Evolutionary conservation across 495 filamentous ascomycete species (phyloP).

Genomic region (Pyrenopolyporus hunteri): DNA sequence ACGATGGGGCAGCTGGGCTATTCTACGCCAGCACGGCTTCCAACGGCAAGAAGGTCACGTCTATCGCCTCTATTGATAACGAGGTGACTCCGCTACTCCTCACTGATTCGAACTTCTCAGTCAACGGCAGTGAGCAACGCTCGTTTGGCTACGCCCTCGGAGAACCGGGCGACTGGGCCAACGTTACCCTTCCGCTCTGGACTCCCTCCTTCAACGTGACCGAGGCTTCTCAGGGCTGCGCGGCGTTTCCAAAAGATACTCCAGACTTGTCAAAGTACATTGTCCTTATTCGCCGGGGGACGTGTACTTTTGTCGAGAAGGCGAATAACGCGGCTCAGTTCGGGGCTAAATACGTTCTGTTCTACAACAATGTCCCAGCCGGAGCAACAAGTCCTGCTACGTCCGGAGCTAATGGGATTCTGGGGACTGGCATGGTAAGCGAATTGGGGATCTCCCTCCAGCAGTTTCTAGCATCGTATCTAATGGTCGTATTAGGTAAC

Average conservation of each 20-base stretch:
- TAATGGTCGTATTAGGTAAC: conserved; percentile 41
- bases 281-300: conserved; percentile 61
- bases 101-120: conserved; percentile 43
- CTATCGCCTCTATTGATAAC: conserved; percentile 62
- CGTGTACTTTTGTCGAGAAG: conserved; percentile 57
- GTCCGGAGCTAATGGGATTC: conserved; percentile 33
- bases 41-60: conserved; percentile 56
- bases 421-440: conserved; percentile 51
- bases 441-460: not conserved
- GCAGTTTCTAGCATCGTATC: conserved; percentile 1
- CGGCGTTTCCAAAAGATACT: conserved; percentile 49
- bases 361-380: conserved; percentile 54
- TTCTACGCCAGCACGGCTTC: conserved; percentile 62
- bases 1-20: conserved; percentile 57
- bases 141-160: conserved; percentile 50
- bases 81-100: conserved; percentile 49
- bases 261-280: conserved; percentile 59
- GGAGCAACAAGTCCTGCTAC: conserved; percentile 44
- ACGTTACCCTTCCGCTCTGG: conserved; percentile 57
- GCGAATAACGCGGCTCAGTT: conserved; percentile 54
- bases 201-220: conserved; percentile 55
- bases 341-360: conserved; percentile 62
- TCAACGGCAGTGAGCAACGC: conserved; percentile 35
- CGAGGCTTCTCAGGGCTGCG: conserved; percentile 54
- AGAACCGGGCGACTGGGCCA: conserved; percentile 46